These are phyloP conservation scores for Picocystis sp. DNA, from an alignment of 163 green algal species.

Conservation along the genomic window DNA sequence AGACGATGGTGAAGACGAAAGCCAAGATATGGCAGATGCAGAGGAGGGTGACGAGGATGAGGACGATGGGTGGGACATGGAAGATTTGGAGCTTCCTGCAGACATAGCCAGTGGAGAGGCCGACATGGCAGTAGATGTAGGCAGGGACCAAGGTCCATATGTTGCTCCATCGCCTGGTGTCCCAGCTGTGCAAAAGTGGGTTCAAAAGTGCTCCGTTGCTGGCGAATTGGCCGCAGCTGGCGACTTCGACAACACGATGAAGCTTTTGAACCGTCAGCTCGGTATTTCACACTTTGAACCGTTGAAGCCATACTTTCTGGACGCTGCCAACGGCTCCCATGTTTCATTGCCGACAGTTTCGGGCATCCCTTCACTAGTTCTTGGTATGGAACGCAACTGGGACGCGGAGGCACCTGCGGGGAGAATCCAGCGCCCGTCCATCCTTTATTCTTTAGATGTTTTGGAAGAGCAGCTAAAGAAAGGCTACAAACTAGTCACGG, in stretches of 20 bases:
- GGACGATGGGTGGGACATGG: slow-evolving; percentile 87
- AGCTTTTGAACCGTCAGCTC: slow-evolving; percentile 78
- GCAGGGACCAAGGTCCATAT: slow-evolving; percentile 32
- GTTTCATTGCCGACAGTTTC: slow-evolving; percentile 43
- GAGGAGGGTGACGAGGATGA: slow-evolving; percentile 26
- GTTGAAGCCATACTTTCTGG: slow-evolving; percentile 65
- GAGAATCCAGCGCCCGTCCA: slow-evolving; percentile 42
- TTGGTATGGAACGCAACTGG: slow-evolving; percentile 53
- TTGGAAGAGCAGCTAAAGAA: slow-evolving; percentile 64
- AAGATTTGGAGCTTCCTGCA: slow-evolving; percentile 81
- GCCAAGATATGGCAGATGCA: slow-evolving; percentile 23
- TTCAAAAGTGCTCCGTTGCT: slow-evolving; percentile 63
- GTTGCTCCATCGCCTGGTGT: slow-evolving; percentile 62
- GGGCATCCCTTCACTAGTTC: slow-evolving; percentile 28
- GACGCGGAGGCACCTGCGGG: slow-evolving; percentile 28
- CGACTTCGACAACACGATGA: slow-evolving; percentile 74
- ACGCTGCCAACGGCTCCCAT: slow-evolving; percentile 52
- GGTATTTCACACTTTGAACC: slow-evolving; percentile 78
- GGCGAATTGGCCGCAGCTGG: slow-evolving; percentile 78
- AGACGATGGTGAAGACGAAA: slow-evolving; percentile 22
- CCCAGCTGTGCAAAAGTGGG: slow-evolving; percentile 57
- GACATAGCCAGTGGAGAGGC: slow-evolving; percentile 31
- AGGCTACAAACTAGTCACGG: slow-evolving; percentile 84
- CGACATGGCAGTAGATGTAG: slow-evolving; percentile 17
- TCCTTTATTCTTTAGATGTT: slow-evolving; percentile 46